Evolutionary conservation across 164 flowering plant species (phyloP).

Genomic region (Vitis riparia): DNA sequence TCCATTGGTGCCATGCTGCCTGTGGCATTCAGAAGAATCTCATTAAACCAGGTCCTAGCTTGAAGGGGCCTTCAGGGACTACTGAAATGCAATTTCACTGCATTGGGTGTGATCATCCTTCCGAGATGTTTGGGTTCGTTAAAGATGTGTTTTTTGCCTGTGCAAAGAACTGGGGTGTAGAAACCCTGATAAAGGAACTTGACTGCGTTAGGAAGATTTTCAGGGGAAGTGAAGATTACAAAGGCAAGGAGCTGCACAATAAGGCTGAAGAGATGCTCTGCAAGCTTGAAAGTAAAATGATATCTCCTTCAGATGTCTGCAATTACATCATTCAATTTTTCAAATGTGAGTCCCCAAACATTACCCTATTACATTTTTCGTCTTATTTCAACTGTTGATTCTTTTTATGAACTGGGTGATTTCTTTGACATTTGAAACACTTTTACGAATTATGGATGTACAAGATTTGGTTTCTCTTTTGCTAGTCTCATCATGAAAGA

Average conservation of each 20-base stretch:
- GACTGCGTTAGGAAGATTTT: constrained; percentile 87
- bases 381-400: background rate
- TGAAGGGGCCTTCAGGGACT: constrained; percentile 62
- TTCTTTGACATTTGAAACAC: too few species aligned
- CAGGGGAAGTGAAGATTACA: constrained; percentile 63
- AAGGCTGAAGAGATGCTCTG: constrained; percentile 63
- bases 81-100: constrained; percentile 85
- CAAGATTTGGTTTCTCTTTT: too few species aligned
- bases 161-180: constrained; percentile 77
- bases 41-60: constrained; percentile 70
- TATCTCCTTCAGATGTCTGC: constrained; percentile 73
- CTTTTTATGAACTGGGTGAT: background rate
- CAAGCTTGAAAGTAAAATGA: constrained; percentile 52
- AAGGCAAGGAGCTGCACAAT: constrained; percentile 64
- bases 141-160: constrained; percentile 78
- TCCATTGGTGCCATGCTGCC: constrained; percentile 95
- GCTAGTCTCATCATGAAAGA: too few species aligned
- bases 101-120: constrained; percentile 89
- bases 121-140: constrained; percentile 94
- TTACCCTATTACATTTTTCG: background rate
- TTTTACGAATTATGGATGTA: too few species aligned
- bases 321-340: constrained; percentile 60
- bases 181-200: constrained; percentile 74
- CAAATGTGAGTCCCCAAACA: constrained; percentile 55
- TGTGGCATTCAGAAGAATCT: constrained; percentile 76